Base-by-base conservation (phyloP, 164 flowering plant genomes). In the Vitis riparia region DNA sequence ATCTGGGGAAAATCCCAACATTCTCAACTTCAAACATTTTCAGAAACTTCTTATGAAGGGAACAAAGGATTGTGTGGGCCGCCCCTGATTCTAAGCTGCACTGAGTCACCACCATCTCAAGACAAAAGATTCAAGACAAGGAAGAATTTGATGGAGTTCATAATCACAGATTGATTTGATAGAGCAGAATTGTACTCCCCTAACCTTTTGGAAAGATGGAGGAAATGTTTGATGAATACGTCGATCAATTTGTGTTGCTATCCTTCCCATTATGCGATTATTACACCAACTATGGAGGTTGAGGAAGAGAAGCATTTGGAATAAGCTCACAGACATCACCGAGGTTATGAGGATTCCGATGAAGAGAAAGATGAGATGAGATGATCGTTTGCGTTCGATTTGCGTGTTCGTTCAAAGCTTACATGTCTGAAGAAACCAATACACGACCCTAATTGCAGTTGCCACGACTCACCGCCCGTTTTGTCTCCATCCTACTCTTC, bases 331-430 rank as follows among this genome's bases (percentile, higher is more conserved):
- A 8, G 82, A 78, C 2, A 57, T 55, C 56, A 50, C 67, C 48
- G 76, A 58, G 73, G 65, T 61, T 52, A 29, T 32, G 70, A 72
- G 12, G 65, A 58, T 17, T 68, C 69, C 3, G 75, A 75, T 9
- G 76, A 62, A 0, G 70, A 67, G 8, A 73, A 78, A 2, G 78
- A 72, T 6, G 76, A 72, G 9, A 51, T 15, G 63, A 68, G 52
- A 12, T 14, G 69, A 51, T 47, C 56, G 15, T 63, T 56, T 37
- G 32, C 12, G 84, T 87, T 8, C 64, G 59, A 47, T 91, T 59
- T 91, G 97, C 68, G 80, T 89, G 52, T 86, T 82, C 65, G 97
- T 60, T 77, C 91, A 16, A 86, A 87, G 69, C 75, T 91, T 17
- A 89, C 72, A 69, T 72, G 57, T 15, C 74, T 71, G 71, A 83